phyloP scores from a whole-genome alignment of 2,329 filamentous ascomycete species.

The Talaromyces sp. region DNA sequence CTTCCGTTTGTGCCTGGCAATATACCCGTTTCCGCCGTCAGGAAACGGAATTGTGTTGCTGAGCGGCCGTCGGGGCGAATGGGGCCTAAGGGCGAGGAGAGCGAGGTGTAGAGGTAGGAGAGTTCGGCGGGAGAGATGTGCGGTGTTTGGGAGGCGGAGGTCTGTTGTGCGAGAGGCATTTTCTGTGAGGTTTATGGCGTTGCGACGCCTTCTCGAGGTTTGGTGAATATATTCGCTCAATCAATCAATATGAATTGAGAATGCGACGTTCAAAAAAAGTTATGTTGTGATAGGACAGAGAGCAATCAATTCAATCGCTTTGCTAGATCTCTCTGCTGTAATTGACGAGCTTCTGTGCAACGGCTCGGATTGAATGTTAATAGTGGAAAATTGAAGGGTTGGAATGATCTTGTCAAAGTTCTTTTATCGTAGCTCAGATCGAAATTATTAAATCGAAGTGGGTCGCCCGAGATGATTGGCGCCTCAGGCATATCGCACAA shows the following conservation, averaged over 20 bases:
- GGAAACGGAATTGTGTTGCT: constrained; percentile 81
- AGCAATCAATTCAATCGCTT: not conserved
- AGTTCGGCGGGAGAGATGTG: constrained; percentile 94
- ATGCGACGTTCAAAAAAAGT: not conserved
- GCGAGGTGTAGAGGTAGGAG: constrained; percentile 87
- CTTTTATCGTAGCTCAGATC: not conserved
- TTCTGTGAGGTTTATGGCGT: not conserved
- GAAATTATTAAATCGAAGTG: constrained; percentile 7
- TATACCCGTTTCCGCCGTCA: constrained; percentile 86
- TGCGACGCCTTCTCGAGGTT: not conserved
- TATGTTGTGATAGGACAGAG: not conserved
- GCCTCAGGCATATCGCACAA: constrained; percentile 6
- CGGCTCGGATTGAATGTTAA: not conserved
- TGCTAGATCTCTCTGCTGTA: not conserved
- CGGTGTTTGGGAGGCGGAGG: constrained; percentile 49
- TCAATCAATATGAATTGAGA: not conserved
- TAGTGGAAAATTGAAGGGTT: not conserved
- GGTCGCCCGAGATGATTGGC: not conserved
- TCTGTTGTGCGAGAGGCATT: constrained; percentile 66
- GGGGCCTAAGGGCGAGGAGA: constrained; percentile 69
- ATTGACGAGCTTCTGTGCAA: not conserved
- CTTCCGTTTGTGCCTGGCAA: constrained; percentile 88
- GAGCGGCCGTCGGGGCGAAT: constrained; percentile 85
- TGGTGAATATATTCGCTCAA: not conserved
- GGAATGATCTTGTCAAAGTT: not conserved